These are phyloP conservation scores for Didymella keratinophila DNA, from an alignment of 2,329 filamentous ascomycete species.

Conservation along the genomic window DNA sequence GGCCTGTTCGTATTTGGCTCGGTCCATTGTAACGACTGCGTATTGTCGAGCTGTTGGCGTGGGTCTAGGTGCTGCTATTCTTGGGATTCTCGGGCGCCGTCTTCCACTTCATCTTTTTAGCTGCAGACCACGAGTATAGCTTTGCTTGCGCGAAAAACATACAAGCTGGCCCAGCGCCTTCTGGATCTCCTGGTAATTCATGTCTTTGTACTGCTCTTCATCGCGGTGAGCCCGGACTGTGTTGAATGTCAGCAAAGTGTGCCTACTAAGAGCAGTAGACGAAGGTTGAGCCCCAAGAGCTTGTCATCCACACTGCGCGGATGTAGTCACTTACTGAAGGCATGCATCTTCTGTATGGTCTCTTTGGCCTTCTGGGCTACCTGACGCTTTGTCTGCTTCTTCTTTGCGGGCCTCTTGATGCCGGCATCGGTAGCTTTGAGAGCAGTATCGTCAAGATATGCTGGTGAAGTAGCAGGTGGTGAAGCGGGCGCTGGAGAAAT, in stretches of 20 bases:
- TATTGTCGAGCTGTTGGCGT: background rate
- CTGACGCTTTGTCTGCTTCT: constrained; percentile 26
- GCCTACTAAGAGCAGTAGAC: background rate
- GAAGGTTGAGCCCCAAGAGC: too few relatives aligned
- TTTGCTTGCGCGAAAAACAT: constrained; percentile 14
- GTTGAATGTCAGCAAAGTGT: constrained; percentile 22
- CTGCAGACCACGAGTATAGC: constrained; percentile 2
- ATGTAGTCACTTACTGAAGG: constrained; percentile 41
- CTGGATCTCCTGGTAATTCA: constrained; percentile 47
- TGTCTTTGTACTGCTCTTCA: constrained; percentile 44
- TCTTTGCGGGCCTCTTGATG: constrained; percentile 39
- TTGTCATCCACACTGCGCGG: background rate
- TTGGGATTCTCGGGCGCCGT: constrained; percentile 48
- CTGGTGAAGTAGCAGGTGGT: constrained; percentile 27
- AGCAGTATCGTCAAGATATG: constrained; percentile 29
- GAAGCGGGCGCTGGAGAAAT: constrained; percentile 2
- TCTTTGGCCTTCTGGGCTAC: constrained; percentile 34
- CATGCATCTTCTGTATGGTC: constrained; percentile 49
- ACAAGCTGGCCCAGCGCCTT: constrained; percentile 49
- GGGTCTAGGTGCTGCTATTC: constrained; percentile 28
- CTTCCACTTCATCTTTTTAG: constrained; percentile 42
- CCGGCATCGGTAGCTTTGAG: constrained; percentile 29
- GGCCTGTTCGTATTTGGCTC: too few relatives aligned
- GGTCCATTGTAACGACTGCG: background rate
- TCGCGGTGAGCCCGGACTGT: constrained; percentile 48